Evolutionary conservation across 2,329 filamentous ascomycete species (phyloP), one percentile per base, ranked within the genome.

Genomic region (Aspergillus chevalieri): DNA sequence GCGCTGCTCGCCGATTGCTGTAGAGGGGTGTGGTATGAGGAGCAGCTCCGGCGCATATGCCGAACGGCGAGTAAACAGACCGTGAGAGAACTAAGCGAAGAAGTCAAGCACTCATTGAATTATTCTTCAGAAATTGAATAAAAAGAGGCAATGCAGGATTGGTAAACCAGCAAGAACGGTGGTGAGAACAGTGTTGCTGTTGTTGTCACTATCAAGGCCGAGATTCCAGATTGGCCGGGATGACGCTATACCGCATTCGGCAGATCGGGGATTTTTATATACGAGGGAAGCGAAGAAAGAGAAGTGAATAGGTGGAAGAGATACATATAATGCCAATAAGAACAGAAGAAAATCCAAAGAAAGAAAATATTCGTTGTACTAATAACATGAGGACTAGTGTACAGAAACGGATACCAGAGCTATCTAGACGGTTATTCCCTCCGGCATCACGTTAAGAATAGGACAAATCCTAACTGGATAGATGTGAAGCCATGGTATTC

Each of bases 1-100:
- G 53, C 57, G 61, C 57, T 57, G 59, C 57, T 52, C 51, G 53
- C 10, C 8, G 17, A 58, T 59, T 48, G 53, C 61, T 62, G 58
- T 58, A 60, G 61, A 33, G 59, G 55, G 57, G 17, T 36, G 17
- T 36, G 34, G 34, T 36, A 36, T 36, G 34, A 62, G 60, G 61
- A 60, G 51, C 56, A 58, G 57, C 56, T 62, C 58, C 57, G 60
- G 59, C 64, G 62, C 64, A 66, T 65, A 52, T 19, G 39, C 39
- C 19, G 10, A 30, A 30, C 26, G 26, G 26, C 9, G 26, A 12
- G 26, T 30, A 12, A 30, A 10, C 26, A 4, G 26, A 30, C 10
- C 26, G 26, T 30, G 3, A 10, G 26, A 12, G 10, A 10, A 30
- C 10, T 30, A 30, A 12, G 9, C 26, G 10, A 10, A 30, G 9